These are phyloP conservation scores for Balansia obtecta DNA, from an alignment of 2,329 filamentous ascomycete genomes.

Conservation along the genomic window DNA sequence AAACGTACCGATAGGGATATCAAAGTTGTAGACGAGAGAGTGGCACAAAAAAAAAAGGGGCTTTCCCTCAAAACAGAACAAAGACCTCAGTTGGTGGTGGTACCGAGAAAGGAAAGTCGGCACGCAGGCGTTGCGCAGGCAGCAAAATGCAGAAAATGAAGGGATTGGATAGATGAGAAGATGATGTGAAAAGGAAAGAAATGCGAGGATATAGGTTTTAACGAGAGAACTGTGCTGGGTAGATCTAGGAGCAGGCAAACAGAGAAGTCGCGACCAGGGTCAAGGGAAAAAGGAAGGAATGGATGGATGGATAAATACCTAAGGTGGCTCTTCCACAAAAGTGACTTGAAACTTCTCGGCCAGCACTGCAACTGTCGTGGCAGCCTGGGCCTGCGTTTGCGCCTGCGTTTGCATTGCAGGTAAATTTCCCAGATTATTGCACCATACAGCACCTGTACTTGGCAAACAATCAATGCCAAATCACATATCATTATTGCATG, in stretches of 20 bases:
- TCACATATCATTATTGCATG: slow-evolving; percentile 2
- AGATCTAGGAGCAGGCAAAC: background rate
- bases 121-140: background rate
- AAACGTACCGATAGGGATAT: slow-evolving; percentile 2
- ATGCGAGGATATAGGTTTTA: background rate
- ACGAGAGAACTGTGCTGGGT: background rate
- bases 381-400: background rate
- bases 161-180: background rate
- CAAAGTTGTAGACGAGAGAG: background rate
- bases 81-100: background rate
- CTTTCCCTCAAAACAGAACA: too few species aligned
- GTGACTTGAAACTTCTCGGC: background rate
- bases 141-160: background rate
- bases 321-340: background rate
- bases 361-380: background rate
- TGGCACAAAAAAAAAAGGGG: background rate
- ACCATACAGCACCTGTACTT: background rate
- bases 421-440: background rate
- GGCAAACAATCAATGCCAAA: background rate
- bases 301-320: background rate
- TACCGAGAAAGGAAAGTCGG: background rate
- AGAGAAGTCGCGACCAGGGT: background rate
- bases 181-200: background rate
- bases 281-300: slow-evolving; percentile 3
- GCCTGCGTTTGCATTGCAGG: background rate